Base-by-base conservation (phyloP, 495 filamentous ascomycete species). In the Penicillium manginii region DNA sequence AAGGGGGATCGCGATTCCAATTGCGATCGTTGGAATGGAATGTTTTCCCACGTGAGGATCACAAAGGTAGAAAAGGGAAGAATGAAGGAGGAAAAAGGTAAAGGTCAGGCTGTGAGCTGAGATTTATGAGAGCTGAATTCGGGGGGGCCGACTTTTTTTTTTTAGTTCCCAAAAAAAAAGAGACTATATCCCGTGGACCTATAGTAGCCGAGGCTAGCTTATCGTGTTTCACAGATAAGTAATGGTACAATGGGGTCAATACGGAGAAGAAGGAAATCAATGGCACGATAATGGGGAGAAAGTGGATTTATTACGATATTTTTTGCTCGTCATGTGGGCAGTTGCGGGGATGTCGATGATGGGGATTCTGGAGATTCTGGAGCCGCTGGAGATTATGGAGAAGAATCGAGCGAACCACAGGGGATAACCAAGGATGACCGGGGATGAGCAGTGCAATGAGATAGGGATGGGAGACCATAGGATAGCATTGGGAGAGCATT, bases 171-270 rank as follows among this genome's bases (percentile, higher is more conserved):
- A 43, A 39, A 37, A 32, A 50, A 52, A 35, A 56, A 29, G 43
- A 45, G 18, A 19, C 31, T 43, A 61, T 52, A 60, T 29, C 26
- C 26, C 26, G 26, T 29, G 26, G 26, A 29, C 60, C 52, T 51
- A 68, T 17, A 17, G 40, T 17, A 43, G 40, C 15, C 40, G 40
- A 43, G 40, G 54, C 56, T 54, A 61, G 54, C 52, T 62, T 62
- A 61, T 65, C 52, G 17, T 55, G 56, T 60, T 39, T 59, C 59
- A 60, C 57, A 56, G 52, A 59, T 53, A 58, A 58, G n/a, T n/a
- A n/a, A n/a, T n/a, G n/a, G n/a, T n/a, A n/a, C n/a, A n/a, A n/a
- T n/a, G n/a, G n/a, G n/a, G n/a, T n/a, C n/a, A n/a, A n/a, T n/a
- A n/a, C n/a, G n/a, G n/a, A n/a, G n/a, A n/a, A n/a, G n/a, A n/a